These are phyloP conservation scores for Yueomyces sp. DNA, from an alignment of 1,139 yeast species.

Conservation along the genomic window DNA sequence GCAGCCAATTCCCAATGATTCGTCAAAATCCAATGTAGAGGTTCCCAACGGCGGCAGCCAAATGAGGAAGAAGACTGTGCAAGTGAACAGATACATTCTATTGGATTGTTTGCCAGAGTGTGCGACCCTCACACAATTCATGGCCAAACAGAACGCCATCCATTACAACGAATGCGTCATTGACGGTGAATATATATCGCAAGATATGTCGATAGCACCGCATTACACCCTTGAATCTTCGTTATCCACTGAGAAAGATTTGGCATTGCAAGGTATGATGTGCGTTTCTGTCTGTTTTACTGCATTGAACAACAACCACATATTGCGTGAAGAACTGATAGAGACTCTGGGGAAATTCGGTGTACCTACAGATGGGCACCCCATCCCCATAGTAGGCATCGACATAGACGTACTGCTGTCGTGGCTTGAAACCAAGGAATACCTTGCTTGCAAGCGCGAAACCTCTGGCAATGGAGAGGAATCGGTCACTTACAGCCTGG, in stretches of 20 bases:
- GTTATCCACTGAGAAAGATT: slow-evolving; percentile 10
- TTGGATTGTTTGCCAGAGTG: neutral
- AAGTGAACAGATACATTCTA: neutral
- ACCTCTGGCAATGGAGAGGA: slow-evolving; percentile 14
- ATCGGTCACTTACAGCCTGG: slow-evolving; percentile 14
- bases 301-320: slow-evolving; percentile 18
- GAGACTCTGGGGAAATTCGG: slow-evolving; percentile 15
- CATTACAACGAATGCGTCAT: slow-evolving; percentile 8
- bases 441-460: slow-evolving; percentile 12
- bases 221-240: slow-evolving; percentile 7
- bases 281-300: slow-evolving; percentile 12
- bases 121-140: neutral
- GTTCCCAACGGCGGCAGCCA: too few relatives aligned
- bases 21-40: neutral
- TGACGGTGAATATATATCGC: slow-evolving; percentile 12
- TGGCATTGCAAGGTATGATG: slow-evolving; percentile 15
- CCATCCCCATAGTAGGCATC: slow-evolving; percentile 15
- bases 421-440: slow-evolving; percentile 13
- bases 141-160: neutral
- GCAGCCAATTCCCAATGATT: slow-evolving; percentile 10
- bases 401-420: slow-evolving; percentile 15
- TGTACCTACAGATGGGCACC: slow-evolving; percentile 16
- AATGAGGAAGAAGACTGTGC: too few relatives aligned
- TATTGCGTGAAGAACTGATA: slow-evolving; percentile 16
- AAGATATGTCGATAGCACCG: slow-evolving; percentile 7